Percentiles rank a stretch among this genome's conserved stretches.
Evolutionary conservation across 2,329 filamentous ascomycete genomes (phyloP).

Genomic region (Exophiala aquamarina): DNA sequence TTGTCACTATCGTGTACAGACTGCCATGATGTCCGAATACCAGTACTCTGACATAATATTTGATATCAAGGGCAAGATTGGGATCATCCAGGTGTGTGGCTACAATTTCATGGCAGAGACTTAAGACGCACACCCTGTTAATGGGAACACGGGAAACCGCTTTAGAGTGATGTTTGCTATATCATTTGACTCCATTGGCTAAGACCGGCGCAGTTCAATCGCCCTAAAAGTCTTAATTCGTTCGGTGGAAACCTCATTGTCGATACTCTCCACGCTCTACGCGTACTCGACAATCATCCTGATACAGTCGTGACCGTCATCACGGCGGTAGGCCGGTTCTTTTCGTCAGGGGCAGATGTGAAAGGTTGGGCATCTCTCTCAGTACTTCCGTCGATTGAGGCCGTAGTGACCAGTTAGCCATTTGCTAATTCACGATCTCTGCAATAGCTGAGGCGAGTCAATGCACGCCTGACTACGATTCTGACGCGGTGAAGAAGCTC

Average conservation of each 20-base stretch:
- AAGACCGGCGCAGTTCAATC: constrained; percentile 40
- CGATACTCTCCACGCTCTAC: constrained; percentile 43
- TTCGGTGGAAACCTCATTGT: constrained; percentile 46
- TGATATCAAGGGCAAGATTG: constrained; percentile 44
- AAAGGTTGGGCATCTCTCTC: constrained; percentile 30
- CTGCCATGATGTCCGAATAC: background rate
- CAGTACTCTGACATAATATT: constrained; percentile 46
- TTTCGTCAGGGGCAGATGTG: constrained; percentile 50
- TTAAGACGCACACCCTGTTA: background rate
- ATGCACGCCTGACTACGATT: background rate
- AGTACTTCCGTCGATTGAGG: no score
- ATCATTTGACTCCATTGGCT: background rate
- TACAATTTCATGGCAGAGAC: background rate
- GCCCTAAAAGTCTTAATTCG: constrained; percentile 47
- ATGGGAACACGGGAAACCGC: background rate
- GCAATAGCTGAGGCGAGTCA: no score
- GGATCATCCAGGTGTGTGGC: constrained; percentile 43
- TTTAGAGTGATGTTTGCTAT: background rate
- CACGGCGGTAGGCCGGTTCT: constrained; percentile 52
- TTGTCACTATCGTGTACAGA: no score
- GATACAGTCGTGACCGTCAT: constrained; percentile 51
- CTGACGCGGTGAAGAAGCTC: background rate
- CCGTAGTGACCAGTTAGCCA: constrained; percentile 23
- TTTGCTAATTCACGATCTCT: constrained; percentile 43
- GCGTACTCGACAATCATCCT: constrained; percentile 46